Evolutionary conservation across 805 yeast genomes (phyloP).

Genomic region (Yarrowia divulgata): DNA sequence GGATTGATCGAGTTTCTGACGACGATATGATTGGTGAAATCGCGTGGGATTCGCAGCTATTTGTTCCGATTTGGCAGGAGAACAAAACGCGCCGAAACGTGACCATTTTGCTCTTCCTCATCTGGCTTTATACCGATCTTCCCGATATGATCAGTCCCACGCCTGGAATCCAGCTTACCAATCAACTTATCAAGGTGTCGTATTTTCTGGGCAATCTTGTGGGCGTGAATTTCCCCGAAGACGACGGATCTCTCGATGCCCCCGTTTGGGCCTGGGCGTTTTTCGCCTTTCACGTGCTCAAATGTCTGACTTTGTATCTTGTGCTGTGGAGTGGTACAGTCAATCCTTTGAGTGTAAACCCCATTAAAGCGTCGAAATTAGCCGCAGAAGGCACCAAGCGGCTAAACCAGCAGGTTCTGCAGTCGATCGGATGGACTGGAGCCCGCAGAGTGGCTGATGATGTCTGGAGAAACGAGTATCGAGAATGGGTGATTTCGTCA

Average conservation of each 20-base stretch:
- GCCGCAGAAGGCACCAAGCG: conserved; percentile 50
- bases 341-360: conserved; percentile 72
- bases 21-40: conserved; percentile 63
- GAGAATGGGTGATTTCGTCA: conserved; percentile 66
- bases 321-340: conserved; percentile 72
- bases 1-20: conserved; percentile 57
- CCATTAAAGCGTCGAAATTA: conserved; percentile 43
- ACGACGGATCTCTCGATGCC: conserved; percentile 55
- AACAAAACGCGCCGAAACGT: conserved; percentile 48
- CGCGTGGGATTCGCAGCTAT: conserved; percentile 89
- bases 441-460: conserved; percentile 73
- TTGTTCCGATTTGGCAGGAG: conserved; percentile 74
- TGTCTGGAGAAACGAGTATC: conserved; percentile 73
- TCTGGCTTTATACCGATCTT: conserved; percentile 92
- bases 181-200: conserved; percentile 54
- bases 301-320: conserved; percentile 62
- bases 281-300: conserved; percentile 74
- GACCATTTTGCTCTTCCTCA: conserved; percentile 47
- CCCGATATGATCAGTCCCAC: conserved; percentile 91
- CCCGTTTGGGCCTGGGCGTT: conserved; percentile 62
- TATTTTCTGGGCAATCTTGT: conserved; percentile 53
- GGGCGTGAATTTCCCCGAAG: conserved; percentile 60
- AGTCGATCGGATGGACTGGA: conserved; percentile 91
- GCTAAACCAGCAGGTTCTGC: conserved; percentile 55
- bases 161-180: conserved; percentile 85